These are phyloP conservation scores for Bassia scoparia DNA, from an alignment of 148 eudicot genomes.

Conservation along the genomic window DNA sequence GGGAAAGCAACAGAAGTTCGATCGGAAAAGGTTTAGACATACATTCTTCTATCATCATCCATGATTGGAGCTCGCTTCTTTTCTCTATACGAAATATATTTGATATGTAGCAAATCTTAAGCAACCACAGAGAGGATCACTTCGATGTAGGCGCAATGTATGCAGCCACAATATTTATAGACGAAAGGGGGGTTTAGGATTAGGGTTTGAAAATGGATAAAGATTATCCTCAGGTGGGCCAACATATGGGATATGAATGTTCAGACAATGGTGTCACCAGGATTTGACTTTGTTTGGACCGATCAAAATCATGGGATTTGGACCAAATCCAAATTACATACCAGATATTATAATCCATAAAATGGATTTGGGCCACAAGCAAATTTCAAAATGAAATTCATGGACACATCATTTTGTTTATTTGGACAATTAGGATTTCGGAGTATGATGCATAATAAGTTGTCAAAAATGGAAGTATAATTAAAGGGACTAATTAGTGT, in stretches of 20 bases:
- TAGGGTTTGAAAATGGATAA: background rate
- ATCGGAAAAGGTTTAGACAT: too few relatives aligned
- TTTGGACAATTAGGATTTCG: background rate
- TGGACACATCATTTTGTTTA: background rate
- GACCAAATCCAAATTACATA: background rate
- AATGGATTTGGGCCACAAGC: background rate
- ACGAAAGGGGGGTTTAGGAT: background rate
- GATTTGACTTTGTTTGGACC: background rate
- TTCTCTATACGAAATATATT: background rate
- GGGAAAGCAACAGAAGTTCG: too few relatives aligned
- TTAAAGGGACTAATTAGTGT: too few relatives aligned
- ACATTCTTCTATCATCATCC: background rate
- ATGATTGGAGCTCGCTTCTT: background rate
- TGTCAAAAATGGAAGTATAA: too few relatives aligned
- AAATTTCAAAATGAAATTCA: background rate
- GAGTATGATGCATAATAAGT: too few relatives aligned
- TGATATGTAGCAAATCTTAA: background rate
- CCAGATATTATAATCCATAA: background rate
- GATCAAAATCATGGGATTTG: background rate
- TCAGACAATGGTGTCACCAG: too few relatives aligned
- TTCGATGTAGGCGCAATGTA: background rate
- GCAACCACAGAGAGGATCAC: background rate
- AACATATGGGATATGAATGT: background rate
- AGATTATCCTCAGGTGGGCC: background rate
- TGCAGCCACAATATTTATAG: background rate